Evolutionary conservation across 1,284 basidiomycete genomes (phyloP), one percentile per base, ranked within the genome.

Genomic region (Afroboletus lepidellus): DNA sequence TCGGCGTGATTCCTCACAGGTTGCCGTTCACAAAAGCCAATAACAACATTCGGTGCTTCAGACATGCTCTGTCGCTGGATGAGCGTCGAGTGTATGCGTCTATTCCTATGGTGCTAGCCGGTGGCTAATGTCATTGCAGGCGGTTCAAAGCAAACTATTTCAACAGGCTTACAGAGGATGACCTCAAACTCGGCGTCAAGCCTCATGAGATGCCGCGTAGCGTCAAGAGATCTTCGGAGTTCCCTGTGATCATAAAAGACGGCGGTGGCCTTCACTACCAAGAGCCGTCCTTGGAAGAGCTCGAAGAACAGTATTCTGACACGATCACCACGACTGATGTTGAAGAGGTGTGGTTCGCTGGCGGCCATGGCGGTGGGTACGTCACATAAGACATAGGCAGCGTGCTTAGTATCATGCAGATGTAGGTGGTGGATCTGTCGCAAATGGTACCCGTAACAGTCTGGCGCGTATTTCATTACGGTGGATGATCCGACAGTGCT

Each of bases 401-500:
- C 9, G 1, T 50, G 29, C 47, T 49, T 7, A 48, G 13, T 3
- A 2, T 36, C 18, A 8, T 11, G 7, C 37, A 79, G 79, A 81
- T 48, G 68, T 81, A 34, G 79, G 79, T 5, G 80, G 79, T 29
- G 78, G 80, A 24, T 76, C 75, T 1, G 76, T 78, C 18, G 11
- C 25, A 3, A 79, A 80, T 42, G 63, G 61, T 11, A 73, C 69
- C 0, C 72, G 67, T 3, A 68, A 78, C 60, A 69, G 66, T 46
- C 66, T 81, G 3, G 75, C 79, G 0, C 74, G 77, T 23, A 81
- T 81, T 41, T 69, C 79, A 3, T 65, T 81, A 16, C 76, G 79
- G 2, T 81, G 79, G 79, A 81, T 81, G 79, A 72, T 81, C 49
- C 74, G 79, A 29, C 72, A 85, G 57, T 79, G 78, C 54, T 81